Conservation (phyloP, 768 basidiomycete genomes). For the Phylloporus arenicola region DNA sequence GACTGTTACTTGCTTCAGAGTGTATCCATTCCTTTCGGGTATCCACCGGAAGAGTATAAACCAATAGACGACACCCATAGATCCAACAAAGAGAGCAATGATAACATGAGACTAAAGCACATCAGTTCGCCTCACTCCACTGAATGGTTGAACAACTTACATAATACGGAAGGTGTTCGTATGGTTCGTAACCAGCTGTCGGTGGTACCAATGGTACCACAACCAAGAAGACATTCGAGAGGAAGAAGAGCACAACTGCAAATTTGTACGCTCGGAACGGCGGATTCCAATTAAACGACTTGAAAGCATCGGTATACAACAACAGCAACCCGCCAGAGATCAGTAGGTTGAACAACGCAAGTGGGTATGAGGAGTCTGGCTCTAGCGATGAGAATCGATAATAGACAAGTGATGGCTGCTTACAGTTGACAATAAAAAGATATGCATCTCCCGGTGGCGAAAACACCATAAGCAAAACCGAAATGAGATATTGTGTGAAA, state of each 20-base stretch:
- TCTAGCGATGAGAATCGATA: background rate
- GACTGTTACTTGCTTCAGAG: slow-evolving; percentile 42
- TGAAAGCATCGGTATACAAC: slow-evolving; percentile 45
- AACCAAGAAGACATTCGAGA: slow-evolving; percentile 61
- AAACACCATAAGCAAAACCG: slow-evolving; percentile 46
- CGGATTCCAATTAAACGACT: slow-evolving; percentile 51
- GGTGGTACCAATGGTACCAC: slow-evolving; percentile 63
- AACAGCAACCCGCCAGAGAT: slow-evolving; percentile 60
- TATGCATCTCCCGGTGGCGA: slow-evolving; percentile 74
- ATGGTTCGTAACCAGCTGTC: slow-evolving; percentile 42
- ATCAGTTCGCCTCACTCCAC: background rate
- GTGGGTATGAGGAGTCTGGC: slow-evolving; percentile 54
- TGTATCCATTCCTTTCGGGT: slow-evolving; percentile 45
- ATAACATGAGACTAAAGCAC: slow-evolving; percentile 43
- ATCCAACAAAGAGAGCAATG: slow-evolving; percentile 42
- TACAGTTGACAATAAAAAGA: slow-evolving; percentile 62
- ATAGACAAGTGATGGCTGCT: slow-evolving; percentile 18
- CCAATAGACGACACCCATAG: slow-evolving; percentile 54
- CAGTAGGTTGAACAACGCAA: slow-evolving; percentile 51
- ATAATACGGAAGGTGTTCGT: slow-evolving; percentile 62
- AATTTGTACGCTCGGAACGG: slow-evolving; percentile 54
- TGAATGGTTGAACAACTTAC: slow-evolving; percentile 36
- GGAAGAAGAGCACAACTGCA: slow-evolving; percentile 49
- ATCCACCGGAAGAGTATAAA: slow-evolving; percentile 46
- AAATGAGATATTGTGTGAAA: slow-evolving; percentile 56